Base-by-base conservation (phyloP, 169 alveolate species). In the Amoebophrya sp. region DNA sequence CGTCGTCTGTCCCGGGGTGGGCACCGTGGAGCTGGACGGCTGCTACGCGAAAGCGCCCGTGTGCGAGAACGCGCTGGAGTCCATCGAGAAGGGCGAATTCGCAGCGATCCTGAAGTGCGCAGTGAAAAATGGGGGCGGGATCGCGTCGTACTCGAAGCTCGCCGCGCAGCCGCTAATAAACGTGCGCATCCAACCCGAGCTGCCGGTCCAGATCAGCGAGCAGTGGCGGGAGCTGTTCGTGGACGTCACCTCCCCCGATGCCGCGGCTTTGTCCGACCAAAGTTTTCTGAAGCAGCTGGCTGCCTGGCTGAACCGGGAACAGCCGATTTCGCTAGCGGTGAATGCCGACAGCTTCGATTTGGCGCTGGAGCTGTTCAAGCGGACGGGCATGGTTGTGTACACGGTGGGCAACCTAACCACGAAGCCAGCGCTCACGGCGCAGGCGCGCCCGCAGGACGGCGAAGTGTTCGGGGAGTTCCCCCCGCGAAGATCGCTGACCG, bases 391-490 rank as follows among this genome's bases (percentile, higher is more conserved):
- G 41, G 90, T 88, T 10, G 90, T 88, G 34, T 88, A 88, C 31
- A 88, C 90, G 26, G 41, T 88, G 67, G 90, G 90, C 4, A 38
- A 48, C 18, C 26, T 88, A 58, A 58, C n/a, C n/a, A n/a, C 31
- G 69, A 40, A 40, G 13, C 90, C 90, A 0, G 90, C 90, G 34
- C 31, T 88, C 34, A 88, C 90, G 10, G 90, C 90, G 16, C 90
- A 88, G 38, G 90, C 90, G 38, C 16, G 90, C 29, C 90, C 90
- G 10, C 90, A 88, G 90, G 90, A 88, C 38, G 90, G 90, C 0
- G 90, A 88, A 39, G 41, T 40, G 39, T 88, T 88, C 58, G 90
- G 90, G 26, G 90, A 88, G 58, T 88, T 88, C 23, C 90, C 90
- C 31, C 90, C 90, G 40, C 41, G 90, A 88, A 39, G 29, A 38